Evolutionary conservation across 176 grass and related monocot species (phyloP), one percentile per base, ranked within the genome.

Genomic region (Phoenix roebelenii): DNA sequence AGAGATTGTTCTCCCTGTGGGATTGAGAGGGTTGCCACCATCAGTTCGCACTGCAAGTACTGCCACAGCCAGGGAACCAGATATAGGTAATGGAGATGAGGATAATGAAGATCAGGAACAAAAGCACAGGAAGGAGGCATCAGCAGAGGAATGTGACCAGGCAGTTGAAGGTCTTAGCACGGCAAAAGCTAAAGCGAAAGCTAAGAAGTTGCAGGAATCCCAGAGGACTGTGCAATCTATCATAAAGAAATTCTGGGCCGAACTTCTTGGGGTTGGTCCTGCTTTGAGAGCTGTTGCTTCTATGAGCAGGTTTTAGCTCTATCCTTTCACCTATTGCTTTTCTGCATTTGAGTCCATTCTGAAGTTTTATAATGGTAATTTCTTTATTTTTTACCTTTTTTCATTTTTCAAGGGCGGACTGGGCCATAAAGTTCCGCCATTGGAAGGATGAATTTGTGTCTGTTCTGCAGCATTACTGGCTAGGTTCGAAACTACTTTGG

Each of bases 381-480:
- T 3, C 25, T 4, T 5, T 3, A 20, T 2, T 72, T 28, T 19
- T 5, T 25, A 6, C 61, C 16, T 63, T 49, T 32, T 16, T 52
- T 17, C 25, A 9, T 32, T 32, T 4, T 79, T 68, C 69, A 68
- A 90, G 92, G 55, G 72, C 80, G 61, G 86, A 97, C 51, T 91
- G 87, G 81, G 87, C 81, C 61, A 71, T 61, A 55, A 97, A 88
- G 55, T 72, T 88, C 57, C 89, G 63, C 65, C 84, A 91, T 53
- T 97, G 92, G 92, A 97, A 97, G 79, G 76, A 88, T 68, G 92
- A 97, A 71, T 72, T 90, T 68, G 55, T 90, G 53, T 97, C 92
- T 20, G 78, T 83, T 3, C 51, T 97, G 68, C 80, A 90, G 69
- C 87, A 91, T 67, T 97, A 97, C 79, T 97, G 92, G 92, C 77